Base-by-base conservation (phyloP, 2,329 filamentous ascomycete species). In the Orbilia blumenaviensis region DNA sequence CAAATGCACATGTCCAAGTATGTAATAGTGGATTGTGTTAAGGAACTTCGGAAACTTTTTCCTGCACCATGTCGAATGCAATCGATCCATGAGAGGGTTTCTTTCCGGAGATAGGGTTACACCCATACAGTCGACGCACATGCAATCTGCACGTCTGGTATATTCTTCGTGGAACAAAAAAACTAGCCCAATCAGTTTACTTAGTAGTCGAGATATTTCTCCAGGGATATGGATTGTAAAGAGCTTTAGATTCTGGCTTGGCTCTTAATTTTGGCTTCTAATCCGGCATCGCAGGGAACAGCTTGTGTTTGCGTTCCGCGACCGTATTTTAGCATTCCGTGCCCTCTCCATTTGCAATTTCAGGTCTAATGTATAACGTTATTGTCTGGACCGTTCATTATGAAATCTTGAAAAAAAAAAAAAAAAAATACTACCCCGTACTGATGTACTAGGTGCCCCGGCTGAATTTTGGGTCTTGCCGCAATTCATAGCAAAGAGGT, bases 1-100 rank as follows among this genome's bases (percentile, higher is more conserved):
- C 34, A n/a, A 23, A 71, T 46, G 41, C 66, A 63, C 66, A 63
- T 63, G 66, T 56, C n/a, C n/a, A n/a, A n/a, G 16, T 62, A 62
- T 62, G 52, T 56, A 56, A 56, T 42, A 34, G 32, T 50, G 14
- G n/a, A 6, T 29, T 61, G 27, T 12, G 56, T 69, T 58, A 63
- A 62, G 54, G 54, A 58, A 56, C 42, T 36, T 69, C 54, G 54
- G 60, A 50, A 64, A 38, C 52, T 56, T 56, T n/a, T 56, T 56
- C 52, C 52, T 56, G 52, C 52, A 23, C 52, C 29, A 36, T 56
- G 32, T 56, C 52, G 12, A 56, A 56, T 56, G 32, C 52, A 56
- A 56, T 56, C 52, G 52, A 38, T 25, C 52, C 52, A 32, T 38
- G 52, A 56, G 18, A 56, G 52, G 32, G 32, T 56, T 36, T 12